Evolutionary conservation across 768 basidiomycete genomes (phyloP), one percentile per base, ranked within the genome.

Genomic region (Auriscalpium orientale): DNA sequence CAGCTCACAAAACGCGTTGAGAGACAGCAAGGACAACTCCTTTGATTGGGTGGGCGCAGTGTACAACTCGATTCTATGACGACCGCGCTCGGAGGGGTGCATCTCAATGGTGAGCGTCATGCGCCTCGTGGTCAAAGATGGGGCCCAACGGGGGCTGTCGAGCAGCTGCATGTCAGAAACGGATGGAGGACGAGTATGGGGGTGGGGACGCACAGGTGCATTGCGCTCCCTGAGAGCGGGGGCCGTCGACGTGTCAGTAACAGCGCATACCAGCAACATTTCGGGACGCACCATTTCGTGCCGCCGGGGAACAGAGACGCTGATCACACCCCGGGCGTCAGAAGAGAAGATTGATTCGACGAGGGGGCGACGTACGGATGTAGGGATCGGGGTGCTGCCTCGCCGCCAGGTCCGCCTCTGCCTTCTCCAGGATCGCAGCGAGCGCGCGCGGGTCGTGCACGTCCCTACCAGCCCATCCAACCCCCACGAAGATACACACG

Each of bases 311-410:
- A 88, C 43, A 79, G 66, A 48, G 94, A 80, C 56, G 87, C 95
- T 98, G 51, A 5, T 22, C 16, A 58, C 43, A 61, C 18, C 13
- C 0, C 20, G 1, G 49, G 20, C 45, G 50, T 18, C 9, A 46
- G 33, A 46, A 38, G 28, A 44, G 22, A 46, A 35, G 33, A 51
- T 10, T 13, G 35, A 48, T 28, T 34, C 13, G 43, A 49, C 21
- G 43, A 35, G 35, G 51, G 22, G 28, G 51, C 48, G 11, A 55
- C 40, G 43, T 21, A 98, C 95, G 72, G 68, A 89, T 87, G 71
- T 93, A 94, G 43, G 95, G 95, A 71, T 98, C 95, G 21, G 94
- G 95, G 68, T 98, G 95, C 54, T 74, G 75, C 65, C 71, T 79
- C 34, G 69, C 71, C 2, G 83, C 87, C 18, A 95, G 74, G 9